Conservation (phyloP, 2,329 filamentous ascomycete species). For the Fusarium solani-melongenae region DNA sequence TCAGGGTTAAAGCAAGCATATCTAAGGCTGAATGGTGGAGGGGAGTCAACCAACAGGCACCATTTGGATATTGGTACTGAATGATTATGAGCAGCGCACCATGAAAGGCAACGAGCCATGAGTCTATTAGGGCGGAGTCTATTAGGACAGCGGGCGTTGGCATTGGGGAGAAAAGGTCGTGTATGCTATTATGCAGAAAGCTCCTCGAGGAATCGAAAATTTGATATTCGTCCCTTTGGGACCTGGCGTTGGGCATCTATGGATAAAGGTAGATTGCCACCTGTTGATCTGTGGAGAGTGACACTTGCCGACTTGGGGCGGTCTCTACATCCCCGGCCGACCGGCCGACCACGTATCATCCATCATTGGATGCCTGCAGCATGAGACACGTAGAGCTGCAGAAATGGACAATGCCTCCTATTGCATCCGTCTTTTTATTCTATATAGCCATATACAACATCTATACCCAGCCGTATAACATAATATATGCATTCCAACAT, state of each 20-base stretch:
- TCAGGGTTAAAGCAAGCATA: no score
- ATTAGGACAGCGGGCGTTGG: background rate
- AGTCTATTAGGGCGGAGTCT: constrained; percentile 1
- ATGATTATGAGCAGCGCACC: background rate
- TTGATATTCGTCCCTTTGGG: background rate
- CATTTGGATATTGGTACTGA: background rate
- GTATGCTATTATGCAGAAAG: background rate
- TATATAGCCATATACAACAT: background rate
- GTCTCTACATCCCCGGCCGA: background rate
- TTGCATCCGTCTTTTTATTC: background rate
- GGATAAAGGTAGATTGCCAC: background rate
- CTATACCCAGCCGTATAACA: background rate
- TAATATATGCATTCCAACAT: background rate
- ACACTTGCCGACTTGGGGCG: background rate
- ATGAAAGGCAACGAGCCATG: background rate
- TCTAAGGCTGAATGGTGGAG: no score
- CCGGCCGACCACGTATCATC: background rate
- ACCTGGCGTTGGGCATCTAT: background rate
- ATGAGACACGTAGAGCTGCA: background rate
- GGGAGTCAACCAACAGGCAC: no score
- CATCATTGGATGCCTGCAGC: background rate
- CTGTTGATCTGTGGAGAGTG: background rate
- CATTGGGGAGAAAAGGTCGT: background rate
- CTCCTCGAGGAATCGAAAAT: background rate
- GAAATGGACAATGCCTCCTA: background rate